phyloP scores from a whole-genome alignment of 129 eudicot genomes.

The Cynara cardunculus region DNA sequence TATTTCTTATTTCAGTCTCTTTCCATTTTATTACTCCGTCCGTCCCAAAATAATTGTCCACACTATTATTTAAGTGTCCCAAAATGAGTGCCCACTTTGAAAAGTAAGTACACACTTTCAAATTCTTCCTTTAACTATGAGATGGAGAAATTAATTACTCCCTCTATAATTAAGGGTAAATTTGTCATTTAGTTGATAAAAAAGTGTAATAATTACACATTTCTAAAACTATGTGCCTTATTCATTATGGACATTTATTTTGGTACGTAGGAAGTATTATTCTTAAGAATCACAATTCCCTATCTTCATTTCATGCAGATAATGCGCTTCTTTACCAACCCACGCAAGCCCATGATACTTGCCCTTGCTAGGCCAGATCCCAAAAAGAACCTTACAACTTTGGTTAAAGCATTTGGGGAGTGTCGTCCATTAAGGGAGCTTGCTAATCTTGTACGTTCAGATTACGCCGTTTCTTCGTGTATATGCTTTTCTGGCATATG shows the following conservation, averaged over 20 bases:
- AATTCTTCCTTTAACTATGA: not conserved
- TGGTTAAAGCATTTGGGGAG: constrained; percentile 99
- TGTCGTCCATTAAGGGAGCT: constrained; percentile 98
- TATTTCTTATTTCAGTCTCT: not conserved
- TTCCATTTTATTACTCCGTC: not conserved
- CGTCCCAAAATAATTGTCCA: not conserved
- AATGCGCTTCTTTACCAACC: constrained; percentile 98
- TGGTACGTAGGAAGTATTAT: not conserved
- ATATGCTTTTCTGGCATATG: not conserved
- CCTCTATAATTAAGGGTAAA: not conserved
- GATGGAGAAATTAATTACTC: not conserved
- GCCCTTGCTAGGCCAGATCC: constrained; percentile 99
- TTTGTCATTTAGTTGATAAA: not conserved
- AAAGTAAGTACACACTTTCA: not conserved
- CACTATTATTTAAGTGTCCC: not conserved
- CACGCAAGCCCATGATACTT: constrained; percentile 97
- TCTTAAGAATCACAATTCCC: constrained; percentile 1
- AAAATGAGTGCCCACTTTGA: not conserved
- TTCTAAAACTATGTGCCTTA: not conserved
- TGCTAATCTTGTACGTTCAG: constrained; percentile 75
- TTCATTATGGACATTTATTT: not conserved
- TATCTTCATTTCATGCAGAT: constrained; percentile 46
- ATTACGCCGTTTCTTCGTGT: not conserved
- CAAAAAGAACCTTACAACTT: constrained; percentile 85
- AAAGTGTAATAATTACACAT: not conserved